phyloP scores from a whole-genome alignment of 495 filamentous ascomycete genomes.

The Penicillium egyptiacum region DNA sequence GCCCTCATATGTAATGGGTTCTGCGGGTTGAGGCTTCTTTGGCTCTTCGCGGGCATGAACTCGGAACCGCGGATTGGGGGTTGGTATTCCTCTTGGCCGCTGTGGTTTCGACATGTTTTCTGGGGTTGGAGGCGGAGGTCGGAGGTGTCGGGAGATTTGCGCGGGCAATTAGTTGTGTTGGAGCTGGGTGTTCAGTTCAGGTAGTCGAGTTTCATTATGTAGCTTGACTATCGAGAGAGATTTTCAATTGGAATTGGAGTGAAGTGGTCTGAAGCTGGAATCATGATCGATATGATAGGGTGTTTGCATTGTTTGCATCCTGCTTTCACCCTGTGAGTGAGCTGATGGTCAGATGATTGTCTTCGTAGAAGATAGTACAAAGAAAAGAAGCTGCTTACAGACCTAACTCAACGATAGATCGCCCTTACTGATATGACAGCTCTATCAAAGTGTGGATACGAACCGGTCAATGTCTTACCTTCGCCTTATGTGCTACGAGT shows the following conservation, averaged over 20 bases:
- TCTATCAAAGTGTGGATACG: background rate
- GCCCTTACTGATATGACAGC: background rate
- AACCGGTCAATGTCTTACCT: background rate
- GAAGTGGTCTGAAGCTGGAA: slow-evolving; percentile 1
- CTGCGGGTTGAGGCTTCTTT: background rate
- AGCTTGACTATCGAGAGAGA: background rate
- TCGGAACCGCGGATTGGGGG: slow-evolving; percentile 7
- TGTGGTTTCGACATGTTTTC: slow-evolving; percentile 12
- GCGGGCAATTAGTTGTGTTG: slow-evolving; percentile 3
- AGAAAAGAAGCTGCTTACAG: background rate
- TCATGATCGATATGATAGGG: slow-evolving; percentile 10
- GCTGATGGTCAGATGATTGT: background rate
- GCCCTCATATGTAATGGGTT: slow-evolving; percentile 2
- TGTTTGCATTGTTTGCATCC: slow-evolving; percentile 26
- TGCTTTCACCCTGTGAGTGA: background rate
- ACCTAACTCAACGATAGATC: background rate
- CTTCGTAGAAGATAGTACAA: background rate
- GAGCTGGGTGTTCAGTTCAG: background rate
- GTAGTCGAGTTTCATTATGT: background rate
- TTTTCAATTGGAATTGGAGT: background rate
- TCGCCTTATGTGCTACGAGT: background rate
- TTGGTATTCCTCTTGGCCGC: slow-evolving; percentile 5
- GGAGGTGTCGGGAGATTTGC: background rate
- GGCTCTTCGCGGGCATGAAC: background rate
- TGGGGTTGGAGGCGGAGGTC: background rate